Percentiles rank a stretch among this genome's conserved stretches.
Evolutionary conservation across 1,139 yeast species (phyloP).

Genomic region (Zygoascus sp.): DNA sequence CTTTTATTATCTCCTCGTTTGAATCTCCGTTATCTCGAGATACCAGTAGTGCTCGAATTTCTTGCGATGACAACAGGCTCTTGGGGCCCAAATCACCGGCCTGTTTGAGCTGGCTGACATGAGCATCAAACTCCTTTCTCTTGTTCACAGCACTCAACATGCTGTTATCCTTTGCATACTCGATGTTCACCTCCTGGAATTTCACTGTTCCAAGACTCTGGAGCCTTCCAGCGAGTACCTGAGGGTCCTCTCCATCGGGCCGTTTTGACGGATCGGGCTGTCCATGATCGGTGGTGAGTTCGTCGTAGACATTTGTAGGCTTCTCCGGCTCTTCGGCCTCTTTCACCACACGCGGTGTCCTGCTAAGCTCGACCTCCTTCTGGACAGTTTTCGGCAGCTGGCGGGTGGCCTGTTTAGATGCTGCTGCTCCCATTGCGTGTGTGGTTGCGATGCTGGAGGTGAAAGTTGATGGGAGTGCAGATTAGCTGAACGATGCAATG

Average conservation of each 20-base stretch:
- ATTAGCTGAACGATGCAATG: no score
- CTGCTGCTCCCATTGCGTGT: slow-evolving; percentile 11
- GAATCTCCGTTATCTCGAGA: slow-evolving; percentile 1
- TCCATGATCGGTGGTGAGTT: not conserved
- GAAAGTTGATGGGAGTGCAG: no score
- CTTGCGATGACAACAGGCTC: not conserved
- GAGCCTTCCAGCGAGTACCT: slow-evolving; percentile 7
- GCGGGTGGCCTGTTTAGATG: slow-evolving; percentile 10
- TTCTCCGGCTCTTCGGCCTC: not conserved
- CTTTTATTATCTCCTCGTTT: not conserved
- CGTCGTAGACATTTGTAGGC: slow-evolving; percentile 7
- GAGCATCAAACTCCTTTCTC: slow-evolving; percentile 5
- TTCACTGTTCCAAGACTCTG: slow-evolving; percentile 9
- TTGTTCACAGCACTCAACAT: slow-evolving; percentile 12
- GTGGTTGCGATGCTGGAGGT: no score
- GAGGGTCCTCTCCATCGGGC: slow-evolving; percentile 12
- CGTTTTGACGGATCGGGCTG: slow-evolving; percentile 1
- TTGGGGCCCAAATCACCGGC: not conserved
- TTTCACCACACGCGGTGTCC: not conserved
- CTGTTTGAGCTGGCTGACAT: slow-evolving; percentile 1
- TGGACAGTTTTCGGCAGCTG: slow-evolving; percentile 6
- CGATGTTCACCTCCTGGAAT: not conserved
- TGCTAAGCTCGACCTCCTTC: slow-evolving; percentile 3
- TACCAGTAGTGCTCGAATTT: not conserved
- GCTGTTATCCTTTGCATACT: slow-evolving; percentile 9